Percentiles rank a stretch among this genome's conserved stretches.
phyloP scores from a whole-genome alignment of 2,329 filamentous ascomycete genomes.

The Penicillium sp. region DNA sequence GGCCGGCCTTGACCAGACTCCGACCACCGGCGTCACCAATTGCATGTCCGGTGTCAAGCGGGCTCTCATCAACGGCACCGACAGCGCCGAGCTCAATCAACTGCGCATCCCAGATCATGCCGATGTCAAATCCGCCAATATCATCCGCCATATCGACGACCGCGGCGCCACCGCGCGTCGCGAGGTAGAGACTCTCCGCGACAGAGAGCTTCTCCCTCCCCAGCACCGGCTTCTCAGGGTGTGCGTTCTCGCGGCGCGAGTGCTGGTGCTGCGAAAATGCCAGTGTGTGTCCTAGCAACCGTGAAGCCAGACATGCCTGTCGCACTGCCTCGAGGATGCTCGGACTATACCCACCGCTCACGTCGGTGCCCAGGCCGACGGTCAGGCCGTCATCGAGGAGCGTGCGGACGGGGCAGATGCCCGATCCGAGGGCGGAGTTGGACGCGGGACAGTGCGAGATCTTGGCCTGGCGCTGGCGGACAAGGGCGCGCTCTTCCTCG shows the following conservation, averaged over 20 bases:
- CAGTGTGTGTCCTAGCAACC: slow-evolving; percentile 59
- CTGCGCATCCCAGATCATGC: slow-evolving; percentile 90
- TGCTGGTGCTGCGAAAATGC: slow-evolving; percentile 2
- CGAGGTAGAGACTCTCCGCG: slow-evolving; percentile 81
- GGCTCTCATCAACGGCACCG: slow-evolving; percentile 21
- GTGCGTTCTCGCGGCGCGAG: not conserved
- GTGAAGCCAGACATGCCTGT: slow-evolving; percentile 76
- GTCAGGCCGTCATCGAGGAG: slow-evolving; percentile 71
- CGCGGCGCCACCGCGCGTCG: slow-evolving; percentile 79
- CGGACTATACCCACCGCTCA: slow-evolving; percentile 81
- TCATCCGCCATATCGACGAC: slow-evolving; percentile 70
- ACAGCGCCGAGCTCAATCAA: slow-evolving; percentile 64
- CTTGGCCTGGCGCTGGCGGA: slow-evolving; percentile 61
- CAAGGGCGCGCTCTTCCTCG: slow-evolving; percentile 62
- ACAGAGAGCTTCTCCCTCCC: slow-evolving; percentile 68
- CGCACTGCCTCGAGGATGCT: slow-evolving; percentile 77
- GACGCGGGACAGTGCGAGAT: slow-evolving; percentile 78
- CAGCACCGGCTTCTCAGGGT: not conserved
- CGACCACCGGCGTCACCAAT: slow-evolving; percentile 1
- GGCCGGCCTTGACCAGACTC: slow-evolving; percentile 39
- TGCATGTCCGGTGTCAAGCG: not conserved
- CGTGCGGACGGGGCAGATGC: slow-evolving; percentile 72
- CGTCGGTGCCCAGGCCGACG: slow-evolving; percentile 85
- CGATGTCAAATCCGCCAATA: slow-evolving; percentile 78
- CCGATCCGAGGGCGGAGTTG: slow-evolving; percentile 78